These are phyloP conservation scores for Solanum sejunctum DNA, from an alignment of 257 asterid genomes.

Conservation along the genomic window DNA sequence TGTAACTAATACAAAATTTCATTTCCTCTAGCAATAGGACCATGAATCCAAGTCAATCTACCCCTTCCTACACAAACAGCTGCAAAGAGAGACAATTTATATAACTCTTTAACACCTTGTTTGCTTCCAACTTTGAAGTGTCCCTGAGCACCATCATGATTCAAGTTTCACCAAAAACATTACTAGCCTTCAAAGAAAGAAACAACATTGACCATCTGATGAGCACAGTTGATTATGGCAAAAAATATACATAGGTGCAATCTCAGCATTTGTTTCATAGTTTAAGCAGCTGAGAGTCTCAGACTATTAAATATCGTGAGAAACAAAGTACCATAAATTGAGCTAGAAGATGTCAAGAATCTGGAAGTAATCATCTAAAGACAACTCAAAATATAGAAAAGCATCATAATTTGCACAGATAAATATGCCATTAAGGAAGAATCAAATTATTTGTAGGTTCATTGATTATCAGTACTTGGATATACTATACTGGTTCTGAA, in stretches of 20 bases:
- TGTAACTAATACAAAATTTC: too few relatives aligned
- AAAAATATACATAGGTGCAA: not conserved
- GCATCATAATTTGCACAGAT: not conserved
- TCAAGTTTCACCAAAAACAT: not conserved
- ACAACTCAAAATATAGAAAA: not conserved
- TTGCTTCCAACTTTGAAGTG: not conserved
- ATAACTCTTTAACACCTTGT: not conserved
- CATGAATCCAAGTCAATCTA: too few relatives aligned
- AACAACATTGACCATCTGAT: not conserved
- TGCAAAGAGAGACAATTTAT: not conserved
- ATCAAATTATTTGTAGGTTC: not conserved
- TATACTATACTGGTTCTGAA: not conserved
- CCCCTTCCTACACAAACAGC: not conserved
- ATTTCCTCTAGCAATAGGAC: too few relatives aligned
- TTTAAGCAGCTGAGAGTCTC: not conserved
- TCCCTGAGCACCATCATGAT: not conserved
- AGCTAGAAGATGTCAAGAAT: not conserved
- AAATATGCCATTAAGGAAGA: not conserved
- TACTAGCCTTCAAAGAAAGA: not conserved
- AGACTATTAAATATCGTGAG: not conserved
- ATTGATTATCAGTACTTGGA: not conserved
- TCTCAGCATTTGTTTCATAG: not conserved
- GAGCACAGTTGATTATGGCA: not conserved
- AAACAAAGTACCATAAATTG: not conserved
- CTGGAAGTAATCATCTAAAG: not conserved